phyloP scores from a whole-genome alignment of 371 early-diverging fungal genomes.

The Mucor sp. region DNA sequence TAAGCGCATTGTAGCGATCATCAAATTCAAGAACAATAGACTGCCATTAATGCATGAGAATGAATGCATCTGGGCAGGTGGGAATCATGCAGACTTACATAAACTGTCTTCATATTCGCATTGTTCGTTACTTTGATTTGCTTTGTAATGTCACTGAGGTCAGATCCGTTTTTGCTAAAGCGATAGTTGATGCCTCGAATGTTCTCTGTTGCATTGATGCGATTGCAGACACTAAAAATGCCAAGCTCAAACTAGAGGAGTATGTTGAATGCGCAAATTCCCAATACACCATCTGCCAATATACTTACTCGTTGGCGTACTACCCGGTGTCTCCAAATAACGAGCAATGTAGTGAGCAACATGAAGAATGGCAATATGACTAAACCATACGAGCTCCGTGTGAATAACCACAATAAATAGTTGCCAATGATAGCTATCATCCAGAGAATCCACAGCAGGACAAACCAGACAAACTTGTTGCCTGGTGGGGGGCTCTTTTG shows the following conservation, averaged over 20 bases:
- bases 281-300: not conserved
- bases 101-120: constrained; percentile 10
- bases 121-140: constrained; percentile 3
- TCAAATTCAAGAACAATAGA: constrained; percentile 36
- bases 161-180: constrained; percentile 32
- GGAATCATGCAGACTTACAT: constrained; percentile 18
- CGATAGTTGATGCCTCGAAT: constrained; percentile 48
- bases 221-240: constrained; percentile 34
- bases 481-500: constrained; percentile 33
- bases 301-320: constrained; percentile 27
- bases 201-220: constrained; percentile 52
- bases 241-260: constrained; percentile 40
- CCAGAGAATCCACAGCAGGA: constrained; percentile 27
- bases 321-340: constrained; percentile 32
- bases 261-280: not conserved
- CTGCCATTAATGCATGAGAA: constrained; percentile 2
- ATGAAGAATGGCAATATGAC: constrained; percentile 28
- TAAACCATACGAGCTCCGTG: constrained; percentile 9
- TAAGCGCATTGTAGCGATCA: constrained; percentile 29
- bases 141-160: constrained; percentile 10
- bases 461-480: constrained; percentile 25
- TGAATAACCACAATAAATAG: constrained; percentile 26
- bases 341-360: constrained; percentile 21
- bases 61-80: not conserved
- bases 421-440: constrained; percentile 18